Conservation (phyloP, 371 early-diverging fungal species). For the Haplosporangium sp. region DNA sequence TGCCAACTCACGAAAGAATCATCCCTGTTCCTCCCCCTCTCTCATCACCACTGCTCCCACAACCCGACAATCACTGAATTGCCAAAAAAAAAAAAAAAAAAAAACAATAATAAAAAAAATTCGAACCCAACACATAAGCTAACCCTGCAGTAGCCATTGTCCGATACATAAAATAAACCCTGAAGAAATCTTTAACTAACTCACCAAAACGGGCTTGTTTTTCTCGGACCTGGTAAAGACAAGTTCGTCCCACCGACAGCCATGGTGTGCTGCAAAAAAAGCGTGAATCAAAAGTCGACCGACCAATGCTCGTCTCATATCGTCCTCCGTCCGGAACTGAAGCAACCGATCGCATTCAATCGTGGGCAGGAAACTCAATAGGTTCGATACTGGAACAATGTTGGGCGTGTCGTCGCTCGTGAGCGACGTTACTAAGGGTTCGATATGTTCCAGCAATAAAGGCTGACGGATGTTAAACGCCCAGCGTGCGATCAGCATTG, state of each 20-base stretch:
- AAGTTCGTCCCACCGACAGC: constrained; percentile 34
- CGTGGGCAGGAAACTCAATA: constrained; percentile 42
- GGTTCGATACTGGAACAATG: constrained; percentile 46
- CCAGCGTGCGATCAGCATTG: constrained; percentile 51
- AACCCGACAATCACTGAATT: too few relatives aligned
- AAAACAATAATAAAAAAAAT: too few relatives aligned
- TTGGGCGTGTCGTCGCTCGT: constrained; percentile 30
- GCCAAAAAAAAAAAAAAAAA: too few relatives aligned
- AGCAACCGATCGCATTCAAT: constrained; percentile 40
- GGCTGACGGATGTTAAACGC: constrained; percentile 52
- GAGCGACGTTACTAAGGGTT: constrained; percentile 42
- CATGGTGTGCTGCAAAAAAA: constrained; percentile 40
- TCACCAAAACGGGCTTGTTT: constrained; percentile 48
- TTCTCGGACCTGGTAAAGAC: constrained; percentile 35
- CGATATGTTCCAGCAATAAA: constrained; percentile 43
- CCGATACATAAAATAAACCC: not conserved
- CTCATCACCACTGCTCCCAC: too few relatives aligned
- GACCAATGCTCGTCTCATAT: constrained; percentile 39
- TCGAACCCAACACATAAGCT: too few relatives aligned
- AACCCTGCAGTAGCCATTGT: not conserved
- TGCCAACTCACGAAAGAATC: too few relatives aligned
- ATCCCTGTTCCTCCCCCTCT: too few relatives aligned
- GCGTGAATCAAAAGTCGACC: constrained; percentile 51
- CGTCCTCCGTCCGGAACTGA: constrained; percentile 36
- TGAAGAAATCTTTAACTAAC: not conserved